Evolutionary conservation across 768 basidiomycete genomes (phyloP).

Genomic region (Tulasnella calospora): DNA sequence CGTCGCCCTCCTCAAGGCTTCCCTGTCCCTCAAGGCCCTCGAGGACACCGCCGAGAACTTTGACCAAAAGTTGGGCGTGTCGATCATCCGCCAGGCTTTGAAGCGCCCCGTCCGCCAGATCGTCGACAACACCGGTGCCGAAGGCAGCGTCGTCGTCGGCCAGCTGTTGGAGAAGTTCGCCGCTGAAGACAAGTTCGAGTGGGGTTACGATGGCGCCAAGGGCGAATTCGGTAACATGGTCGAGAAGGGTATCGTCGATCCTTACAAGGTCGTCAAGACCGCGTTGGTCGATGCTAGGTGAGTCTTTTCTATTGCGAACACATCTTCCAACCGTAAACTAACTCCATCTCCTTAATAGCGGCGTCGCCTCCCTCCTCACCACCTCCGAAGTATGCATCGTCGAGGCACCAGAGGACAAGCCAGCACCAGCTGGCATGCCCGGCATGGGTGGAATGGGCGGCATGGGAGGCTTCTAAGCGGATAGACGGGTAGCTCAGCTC

Average conservation of each 20-base stretch:
- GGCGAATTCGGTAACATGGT: slow-evolving; percentile 96
- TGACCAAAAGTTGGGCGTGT: slow-evolving; percentile 93
- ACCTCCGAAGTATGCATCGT: slow-evolving; percentile 92
- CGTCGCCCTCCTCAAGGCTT: slow-evolving; percentile 76
- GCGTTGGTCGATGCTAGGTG: slow-evolving; percentile 70
- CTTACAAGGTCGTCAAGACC: slow-evolving; percentile 76
- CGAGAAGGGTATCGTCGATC: slow-evolving; percentile 89
- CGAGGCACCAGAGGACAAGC: slow-evolving; percentile 70
- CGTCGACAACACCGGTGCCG: slow-evolving; percentile 90
- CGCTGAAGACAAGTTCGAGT: slow-evolving; percentile 67
- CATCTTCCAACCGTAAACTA: background rate
- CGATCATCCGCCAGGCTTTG: slow-evolving; percentile 84
- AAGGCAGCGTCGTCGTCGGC: slow-evolving; percentile 88
- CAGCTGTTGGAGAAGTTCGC: slow-evolving; percentile 68
- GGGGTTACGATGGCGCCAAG: slow-evolving; percentile 87
- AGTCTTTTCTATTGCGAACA: slow-evolving; percentile 9
- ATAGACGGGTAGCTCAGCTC: background rate
- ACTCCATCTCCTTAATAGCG: slow-evolving; percentile 38
- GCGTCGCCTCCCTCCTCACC: slow-evolving; percentile 89
- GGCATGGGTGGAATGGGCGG: slow-evolving; percentile 58
- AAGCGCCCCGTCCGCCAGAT: slow-evolving; percentile 81
- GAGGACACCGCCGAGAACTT: slow-evolving; percentile 70
- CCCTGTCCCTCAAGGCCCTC: slow-evolving; percentile 59
- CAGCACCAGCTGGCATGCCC: slow-evolving; percentile 53
- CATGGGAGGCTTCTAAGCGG: slow-evolving; percentile 38